phyloP scores from a whole-genome alignment of 805 yeast genomes.

The Lachancea cidri region DNA sequence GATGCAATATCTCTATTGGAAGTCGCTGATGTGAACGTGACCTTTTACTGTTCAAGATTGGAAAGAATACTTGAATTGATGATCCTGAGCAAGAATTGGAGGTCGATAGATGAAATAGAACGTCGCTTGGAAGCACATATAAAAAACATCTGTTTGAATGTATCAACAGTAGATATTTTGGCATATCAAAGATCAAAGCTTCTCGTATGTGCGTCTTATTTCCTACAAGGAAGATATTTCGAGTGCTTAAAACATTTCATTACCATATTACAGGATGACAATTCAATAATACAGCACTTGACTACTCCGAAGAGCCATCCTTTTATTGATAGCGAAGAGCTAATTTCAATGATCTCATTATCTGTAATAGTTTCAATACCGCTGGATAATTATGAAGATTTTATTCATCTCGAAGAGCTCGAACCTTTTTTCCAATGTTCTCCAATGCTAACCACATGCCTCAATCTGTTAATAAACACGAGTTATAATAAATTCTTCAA shows the following conservation, averaged over 20 bases:
- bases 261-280: conserved; percentile 14
- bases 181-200: conserved; percentile 15
- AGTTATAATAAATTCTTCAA: conserved; percentile 21
- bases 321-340: conserved; percentile 16
- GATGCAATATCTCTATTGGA: conserved; percentile 23
- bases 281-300: background rate
- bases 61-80: conserved; percentile 16
- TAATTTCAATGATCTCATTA: conserved; percentile 20
- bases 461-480: conserved; percentile 19
- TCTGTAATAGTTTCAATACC: conserved; percentile 25
- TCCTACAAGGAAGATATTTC: conserved; percentile 20
- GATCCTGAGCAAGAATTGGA: conserved; percentile 17
- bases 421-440: conserved; percentile 12
- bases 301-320: background rate
- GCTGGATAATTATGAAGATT: conserved; percentile 24
- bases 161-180: conserved; percentile 10
- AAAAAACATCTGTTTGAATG: background rate
- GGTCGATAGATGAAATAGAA: conserved; percentile 23
- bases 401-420: conserved; percentile 18
- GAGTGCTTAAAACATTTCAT: conserved; percentile 20
- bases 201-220: conserved; percentile 15
- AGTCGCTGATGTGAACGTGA: conserved; percentile 6
- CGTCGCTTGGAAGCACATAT: conserved; percentile 12
- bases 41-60: conserved; percentile 13
- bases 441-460: conserved; percentile 13